Conservation (phyloP, 768 basidiomycete genomes). For the Tricholoma saponaceum region DNA sequence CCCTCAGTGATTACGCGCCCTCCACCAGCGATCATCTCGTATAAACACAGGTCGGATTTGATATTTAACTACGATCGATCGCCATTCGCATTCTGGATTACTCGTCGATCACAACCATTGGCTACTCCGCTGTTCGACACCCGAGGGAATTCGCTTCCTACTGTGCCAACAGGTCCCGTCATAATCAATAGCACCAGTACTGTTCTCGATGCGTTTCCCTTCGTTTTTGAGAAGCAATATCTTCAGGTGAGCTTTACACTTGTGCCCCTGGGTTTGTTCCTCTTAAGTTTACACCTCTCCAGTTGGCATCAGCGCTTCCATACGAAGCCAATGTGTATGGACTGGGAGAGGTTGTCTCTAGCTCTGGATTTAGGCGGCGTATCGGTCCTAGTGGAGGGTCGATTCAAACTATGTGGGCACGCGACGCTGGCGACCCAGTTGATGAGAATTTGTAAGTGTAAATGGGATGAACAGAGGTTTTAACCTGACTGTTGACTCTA, state of each 20-base stretch:
- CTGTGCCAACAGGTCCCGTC: constrained; percentile 55
- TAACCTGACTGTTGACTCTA: neutral
- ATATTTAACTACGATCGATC: constrained; percentile 60
- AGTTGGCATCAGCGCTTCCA: constrained; percentile 67
- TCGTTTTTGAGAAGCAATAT: constrained; percentile 80
- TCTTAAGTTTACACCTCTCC: neutral
- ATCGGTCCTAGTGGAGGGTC: constrained; percentile 54
- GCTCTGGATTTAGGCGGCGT: constrained; percentile 64
- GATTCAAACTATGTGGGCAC: constrained; percentile 65
- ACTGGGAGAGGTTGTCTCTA: constrained; percentile 67
- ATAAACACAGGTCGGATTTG: constrained; percentile 49
- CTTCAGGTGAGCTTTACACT: constrained; percentile 44
- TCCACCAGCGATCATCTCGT: constrained; percentile 26
- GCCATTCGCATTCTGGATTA: constrained; percentile 82
- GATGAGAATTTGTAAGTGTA: constrained; percentile 59
- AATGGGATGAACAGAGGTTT: neutral
- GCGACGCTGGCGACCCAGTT: constrained; percentile 58
- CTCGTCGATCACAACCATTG: constrained; percentile 55
- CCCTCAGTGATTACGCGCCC: constrained; percentile 41
- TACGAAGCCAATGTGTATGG: constrained; percentile 72
- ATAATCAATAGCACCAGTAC: constrained; percentile 48
- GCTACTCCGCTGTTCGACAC: constrained; percentile 67
- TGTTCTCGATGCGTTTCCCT: constrained; percentile 56
- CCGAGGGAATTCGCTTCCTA: constrained; percentile 54
- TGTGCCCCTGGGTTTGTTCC: neutral